Conservation (phyloP, 1,284 basidiomycete species). For the Cutaneotrichosporon dermatis region DNA sequence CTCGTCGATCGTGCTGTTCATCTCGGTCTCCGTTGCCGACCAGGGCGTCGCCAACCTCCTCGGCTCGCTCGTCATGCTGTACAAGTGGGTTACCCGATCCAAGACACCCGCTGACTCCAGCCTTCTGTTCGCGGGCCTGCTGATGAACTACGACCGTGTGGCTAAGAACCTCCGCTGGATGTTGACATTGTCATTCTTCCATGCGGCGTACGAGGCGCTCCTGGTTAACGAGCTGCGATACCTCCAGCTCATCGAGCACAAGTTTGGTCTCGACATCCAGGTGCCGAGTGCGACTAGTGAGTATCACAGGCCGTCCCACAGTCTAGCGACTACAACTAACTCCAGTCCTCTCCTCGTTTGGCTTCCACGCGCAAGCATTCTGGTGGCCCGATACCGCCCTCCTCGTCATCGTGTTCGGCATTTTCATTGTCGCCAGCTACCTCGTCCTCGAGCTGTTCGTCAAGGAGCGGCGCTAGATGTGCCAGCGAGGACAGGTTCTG, state of each 20-base stretch:
- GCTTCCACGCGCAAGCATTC: conserved; percentile 82
- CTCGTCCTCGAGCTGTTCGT: conserved; percentile 79
- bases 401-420: conserved; percentile 74
- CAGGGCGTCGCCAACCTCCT: conserved; percentile 83
- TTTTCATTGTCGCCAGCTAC: conserved; percentile 70
- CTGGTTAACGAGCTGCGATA: conserved; percentile 93
- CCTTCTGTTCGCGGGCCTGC: conserved; percentile 85
- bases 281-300: conserved; percentile 80
- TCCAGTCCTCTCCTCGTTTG: conserved; percentile 72
- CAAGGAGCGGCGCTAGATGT: conserved; percentile 70
- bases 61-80: conserved; percentile 94
- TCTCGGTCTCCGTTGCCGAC: conserved; percentile 81
- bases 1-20: conserved; percentile 80
- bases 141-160: conserved; percentile 89
- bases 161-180: conserved; percentile 71
- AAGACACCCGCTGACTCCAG: conserved; percentile 50
- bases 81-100: conserved; percentile 66
- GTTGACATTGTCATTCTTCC: conserved; percentile 91
- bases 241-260: conserved; percentile 82
- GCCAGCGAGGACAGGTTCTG: no score
- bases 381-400: conserved; percentile 91
- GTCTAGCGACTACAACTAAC: neutral
- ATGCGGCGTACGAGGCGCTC: conserved; percentile 94
- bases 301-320: conserved; percentile 7
- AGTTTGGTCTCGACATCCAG: conserved; percentile 90